A percentile compares a stretch with the other conserved stretches of the same genome.
Conservation (phyloP, 306 rosid species). For the Begonia peltatifolia region DNA sequence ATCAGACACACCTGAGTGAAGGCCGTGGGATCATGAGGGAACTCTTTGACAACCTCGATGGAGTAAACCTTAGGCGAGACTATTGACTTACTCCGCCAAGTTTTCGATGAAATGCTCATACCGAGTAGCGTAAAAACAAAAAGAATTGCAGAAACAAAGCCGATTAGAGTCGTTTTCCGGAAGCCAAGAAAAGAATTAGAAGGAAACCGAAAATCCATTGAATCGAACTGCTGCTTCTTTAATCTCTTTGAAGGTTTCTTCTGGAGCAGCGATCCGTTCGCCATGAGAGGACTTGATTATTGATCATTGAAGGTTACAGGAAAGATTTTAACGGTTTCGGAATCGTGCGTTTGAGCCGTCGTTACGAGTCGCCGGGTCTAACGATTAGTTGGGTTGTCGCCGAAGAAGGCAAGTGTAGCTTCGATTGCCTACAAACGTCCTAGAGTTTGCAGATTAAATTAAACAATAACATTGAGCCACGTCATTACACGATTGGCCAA, state of each 20-base stretch:
- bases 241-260: constrained; percentile 27
- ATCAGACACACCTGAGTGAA: constrained; percentile 56
- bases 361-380: no score
- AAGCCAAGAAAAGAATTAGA: constrained; percentile 1
- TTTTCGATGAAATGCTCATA: constrained; percentile 25
- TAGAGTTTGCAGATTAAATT: no score
- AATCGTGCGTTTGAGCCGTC: no score
- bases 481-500: no score
- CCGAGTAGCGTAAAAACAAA: constrained; percentile 21
- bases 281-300: constrained; percentile 26
- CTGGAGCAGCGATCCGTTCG: constrained; percentile 32
- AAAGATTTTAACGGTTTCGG: no score
- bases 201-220: constrained; percentile 37
- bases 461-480: no score
- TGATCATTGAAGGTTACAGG: neutral
- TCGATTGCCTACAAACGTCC: no score
- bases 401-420: no score
- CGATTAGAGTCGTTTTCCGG: constrained; percentile 13
- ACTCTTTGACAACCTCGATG: constrained; percentile 56
- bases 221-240: constrained; percentile 6
- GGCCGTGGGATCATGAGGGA: constrained; percentile 79
- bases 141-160: constrained; percentile 16
- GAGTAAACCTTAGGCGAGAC: constrained; percentile 15
- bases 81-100: constrained; percentile 11
- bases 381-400: no score